Percentiles rank a stretch among this genome's conserved stretches.
These are phyloP conservation scores for Scytalidium lignicola DNA, from an alignment of 2,329 filamentous ascomycete species.

Conservation along the genomic window DNA sequence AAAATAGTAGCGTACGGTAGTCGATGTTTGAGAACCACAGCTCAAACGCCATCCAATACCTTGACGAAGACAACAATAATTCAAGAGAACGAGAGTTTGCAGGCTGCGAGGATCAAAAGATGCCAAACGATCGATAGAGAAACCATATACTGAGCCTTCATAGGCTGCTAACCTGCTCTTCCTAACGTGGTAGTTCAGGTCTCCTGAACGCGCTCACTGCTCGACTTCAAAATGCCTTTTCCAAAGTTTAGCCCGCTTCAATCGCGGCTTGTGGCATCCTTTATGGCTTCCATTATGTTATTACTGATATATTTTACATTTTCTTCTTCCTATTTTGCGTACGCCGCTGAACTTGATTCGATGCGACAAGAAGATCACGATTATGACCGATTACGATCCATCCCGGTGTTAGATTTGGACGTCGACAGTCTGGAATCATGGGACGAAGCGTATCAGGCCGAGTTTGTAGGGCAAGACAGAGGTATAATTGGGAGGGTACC, in stretches of 20 bases:
- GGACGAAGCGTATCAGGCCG: conserved; percentile 48
- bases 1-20: neutral
- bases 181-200: neutral
- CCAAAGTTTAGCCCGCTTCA: conserved; percentile 60
- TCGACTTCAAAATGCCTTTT: conserved; percentile 23
- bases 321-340: conserved; percentile 53
- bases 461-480: conserved; percentile 56
- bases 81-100: neutral
- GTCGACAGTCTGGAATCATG: conserved; percentile 27
- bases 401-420: conserved; percentile 24
- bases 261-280: conserved; percentile 65
- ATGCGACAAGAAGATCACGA: conserved; percentile 42
- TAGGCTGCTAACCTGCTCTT: neutral
- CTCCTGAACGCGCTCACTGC: conserved; percentile 12
- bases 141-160: neutral
- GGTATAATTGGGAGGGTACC: conserved; percentile 59
- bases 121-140: neutral
- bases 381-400: conserved; percentile 37
- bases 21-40: neutral
- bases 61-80: neutral
- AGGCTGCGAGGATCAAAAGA: neutral
- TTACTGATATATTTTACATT: conserved; percentile 57
- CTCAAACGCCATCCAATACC: neutral
- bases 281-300: conserved; percentile 55
- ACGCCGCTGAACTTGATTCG: conserved; percentile 52